Evolutionary conservation across 2,329 filamentous ascomycete species (phyloP).

Genomic region (Ascochyta rabiei): DNA sequence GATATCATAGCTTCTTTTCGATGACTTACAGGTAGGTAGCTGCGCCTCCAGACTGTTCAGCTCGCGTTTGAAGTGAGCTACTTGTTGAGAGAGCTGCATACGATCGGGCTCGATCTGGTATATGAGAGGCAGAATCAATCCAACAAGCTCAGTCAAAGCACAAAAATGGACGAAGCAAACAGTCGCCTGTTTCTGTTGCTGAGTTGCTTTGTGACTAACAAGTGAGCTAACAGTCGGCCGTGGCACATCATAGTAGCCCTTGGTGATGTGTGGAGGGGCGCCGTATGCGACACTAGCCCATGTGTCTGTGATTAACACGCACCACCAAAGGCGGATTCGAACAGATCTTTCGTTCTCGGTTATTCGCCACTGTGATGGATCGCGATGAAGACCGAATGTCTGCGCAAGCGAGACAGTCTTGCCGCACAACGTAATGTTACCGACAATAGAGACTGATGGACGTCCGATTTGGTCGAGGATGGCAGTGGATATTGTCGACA

Average conservation of each 20-base stretch:
- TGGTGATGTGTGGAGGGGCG: slow-evolving; percentile 59
- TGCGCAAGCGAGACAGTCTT: slow-evolving; percentile 61
- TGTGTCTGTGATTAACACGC: slow-evolving; percentile 62
- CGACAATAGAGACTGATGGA: slow-evolving; percentile 49
- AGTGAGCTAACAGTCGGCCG: slow-evolving; percentile 55
- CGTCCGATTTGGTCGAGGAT: slow-evolving; percentile 51
- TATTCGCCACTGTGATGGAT: slow-evolving; percentile 60
- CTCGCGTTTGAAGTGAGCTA: slow-evolving; percentile 41
- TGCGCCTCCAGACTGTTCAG: slow-evolving; percentile 44
- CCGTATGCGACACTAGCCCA: slow-evolving; percentile 64
- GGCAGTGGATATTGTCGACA: slow-evolving; percentile 49
- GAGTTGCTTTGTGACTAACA: slow-evolving; percentile 43
- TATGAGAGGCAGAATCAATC: slow-evolving; percentile 47
- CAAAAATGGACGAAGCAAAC: slow-evolving; percentile 61
- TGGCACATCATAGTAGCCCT: slow-evolving; percentile 62
- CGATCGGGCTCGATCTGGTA: slow-evolving; percentile 45
- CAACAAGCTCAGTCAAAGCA: slow-evolving; percentile 53
- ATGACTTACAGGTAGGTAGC: slow-evolving; percentile 37
- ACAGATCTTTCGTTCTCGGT: slow-evolving; percentile 58
- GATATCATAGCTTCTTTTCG: accelerated
- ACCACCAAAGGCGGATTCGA: slow-evolving; percentile 63
- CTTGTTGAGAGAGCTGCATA: slow-evolving; percentile 32
- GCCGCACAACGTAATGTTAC: slow-evolving; percentile 61
- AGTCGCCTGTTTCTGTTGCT: slow-evolving; percentile 53
- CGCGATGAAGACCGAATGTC: slow-evolving; percentile 62